Conservation (phyloP, 2,329 filamentous ascomycete genomes). For the Westerdykella sp. region DNA sequence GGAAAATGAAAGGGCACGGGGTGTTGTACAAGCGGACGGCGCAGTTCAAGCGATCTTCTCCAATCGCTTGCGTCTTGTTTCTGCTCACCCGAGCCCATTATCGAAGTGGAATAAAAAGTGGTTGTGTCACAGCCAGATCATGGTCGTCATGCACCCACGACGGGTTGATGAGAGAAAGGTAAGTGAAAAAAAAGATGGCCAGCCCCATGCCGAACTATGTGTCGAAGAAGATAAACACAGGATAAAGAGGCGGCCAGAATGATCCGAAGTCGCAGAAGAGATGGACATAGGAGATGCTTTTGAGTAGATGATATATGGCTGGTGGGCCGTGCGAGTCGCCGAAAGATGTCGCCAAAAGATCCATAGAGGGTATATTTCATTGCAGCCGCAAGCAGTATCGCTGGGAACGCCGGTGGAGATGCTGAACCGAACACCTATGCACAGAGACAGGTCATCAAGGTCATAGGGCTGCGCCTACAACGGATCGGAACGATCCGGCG, state of each 20-base stretch:
- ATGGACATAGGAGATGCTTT: conserved; percentile 32
- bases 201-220: conserved; percentile 8
- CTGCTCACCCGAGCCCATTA: not conserved
- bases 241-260: conserved; percentile 10
- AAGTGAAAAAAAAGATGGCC: conserved; percentile 7
- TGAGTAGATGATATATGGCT: conserved; percentile 14
- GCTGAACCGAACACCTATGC: conserved; percentile 19
- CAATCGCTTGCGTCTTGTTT: not conserved
- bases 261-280: conserved; percentile 13
- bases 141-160: not conserved
- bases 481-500: conserved; percentile 17
- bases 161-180: not conserved
- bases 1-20: not conserved
- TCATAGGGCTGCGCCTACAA: conserved; percentile 14
- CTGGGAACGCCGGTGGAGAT: conserved; percentile 34
- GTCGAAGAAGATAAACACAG: conserved; percentile 11
- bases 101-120: not conserved
- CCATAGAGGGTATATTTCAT: conserved; percentile 15
- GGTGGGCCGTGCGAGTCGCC: conserved; percentile 7
- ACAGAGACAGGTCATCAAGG: conserved; percentile 15
- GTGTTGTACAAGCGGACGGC: not conserved
- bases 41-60: too few species aligned
- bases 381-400: conserved; percentile 19
- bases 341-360: not conserved
- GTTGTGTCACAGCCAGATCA: not conserved